Conservation (phyloP, 768 basidiomycete species). For the Boletus insuetus region DNA sequence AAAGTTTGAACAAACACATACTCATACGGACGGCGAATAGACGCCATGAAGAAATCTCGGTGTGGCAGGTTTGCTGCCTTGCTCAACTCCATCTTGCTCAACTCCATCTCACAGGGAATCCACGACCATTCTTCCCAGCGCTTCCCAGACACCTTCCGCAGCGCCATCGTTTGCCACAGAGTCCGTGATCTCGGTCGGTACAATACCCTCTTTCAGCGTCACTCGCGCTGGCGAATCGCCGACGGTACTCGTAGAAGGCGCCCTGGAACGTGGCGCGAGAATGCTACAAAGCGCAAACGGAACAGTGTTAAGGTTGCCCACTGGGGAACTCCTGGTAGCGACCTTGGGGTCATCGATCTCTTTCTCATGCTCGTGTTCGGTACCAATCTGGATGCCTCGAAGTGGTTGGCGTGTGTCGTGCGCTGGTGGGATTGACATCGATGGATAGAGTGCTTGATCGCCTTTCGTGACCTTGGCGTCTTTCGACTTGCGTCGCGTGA, state of each 20-base stretch:
- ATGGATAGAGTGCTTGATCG: neutral
- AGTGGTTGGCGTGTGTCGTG: neutral
- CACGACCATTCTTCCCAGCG: constrained; percentile 26
- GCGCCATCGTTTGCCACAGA: neutral
- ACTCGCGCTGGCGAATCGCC: neutral
- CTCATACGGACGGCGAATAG: neutral
- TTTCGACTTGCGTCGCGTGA: constrained; percentile 12
- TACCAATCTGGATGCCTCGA: neutral
- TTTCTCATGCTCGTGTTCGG: neutral
- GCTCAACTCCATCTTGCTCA: neutral
- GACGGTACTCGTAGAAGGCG: constrained; percentile 23
- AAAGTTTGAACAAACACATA: neutral
- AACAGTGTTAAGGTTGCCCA: neutral
- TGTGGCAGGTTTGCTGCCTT: neutral
- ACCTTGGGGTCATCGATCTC: constrained; percentile 4
- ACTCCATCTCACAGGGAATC: constrained; percentile 3
- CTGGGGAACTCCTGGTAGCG: neutral
- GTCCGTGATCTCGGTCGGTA: neutral
- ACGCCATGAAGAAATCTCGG: neutral
- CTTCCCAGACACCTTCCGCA: constrained; percentile 16
- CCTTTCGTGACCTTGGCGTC: neutral
- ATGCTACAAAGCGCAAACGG: constrained; percentile 8
- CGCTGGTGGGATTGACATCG: neutral
- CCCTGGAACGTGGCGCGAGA: constrained; percentile 16
- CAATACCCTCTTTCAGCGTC: neutral